Conservation (phyloP, 148 eudicot genomes). For the Spergularia bocconei region DNA sequence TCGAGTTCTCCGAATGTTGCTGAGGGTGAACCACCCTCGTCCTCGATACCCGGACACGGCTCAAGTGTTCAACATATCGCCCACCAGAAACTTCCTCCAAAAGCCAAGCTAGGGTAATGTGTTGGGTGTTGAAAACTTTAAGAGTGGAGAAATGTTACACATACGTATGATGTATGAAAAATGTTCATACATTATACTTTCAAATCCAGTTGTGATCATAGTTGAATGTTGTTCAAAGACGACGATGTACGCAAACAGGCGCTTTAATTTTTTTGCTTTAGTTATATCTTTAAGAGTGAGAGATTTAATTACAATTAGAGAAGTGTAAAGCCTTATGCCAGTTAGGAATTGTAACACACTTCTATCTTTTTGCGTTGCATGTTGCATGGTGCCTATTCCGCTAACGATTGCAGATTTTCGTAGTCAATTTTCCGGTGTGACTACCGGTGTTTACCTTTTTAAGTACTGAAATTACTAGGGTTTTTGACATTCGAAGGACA, state of each 20-base stretch:
- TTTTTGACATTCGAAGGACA: too few species aligned
- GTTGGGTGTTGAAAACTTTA: too few species aligned
- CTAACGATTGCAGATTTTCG: too few species aligned
- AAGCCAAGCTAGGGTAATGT: background rate
- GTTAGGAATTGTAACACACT: background rate
- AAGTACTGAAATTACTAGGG: too few species aligned
- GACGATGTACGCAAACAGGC: background rate
- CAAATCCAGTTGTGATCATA: background rate
- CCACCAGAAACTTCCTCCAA: background rate
- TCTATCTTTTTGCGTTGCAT: too few species aligned
- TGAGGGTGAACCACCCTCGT: background rate
- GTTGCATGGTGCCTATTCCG: too few species aligned
- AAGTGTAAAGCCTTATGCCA: constrained; percentile 1
- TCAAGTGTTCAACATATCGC: background rate
- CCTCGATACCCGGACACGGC: background rate
- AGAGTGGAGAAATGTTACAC: too few species aligned
- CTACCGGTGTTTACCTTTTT: too few species aligned
- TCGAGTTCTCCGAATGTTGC: background rate
- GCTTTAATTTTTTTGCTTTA: background rate
- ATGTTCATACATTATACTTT: too few species aligned
- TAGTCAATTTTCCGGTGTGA: too few species aligned
- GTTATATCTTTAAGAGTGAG: background rate
- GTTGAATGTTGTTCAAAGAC: background rate
- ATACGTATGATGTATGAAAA: too few species aligned
- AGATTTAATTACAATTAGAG: background rate